phyloP scores from a whole-genome alignment of 192 early-diverging fungal species.

The Linnemannia hyalina region DNA sequence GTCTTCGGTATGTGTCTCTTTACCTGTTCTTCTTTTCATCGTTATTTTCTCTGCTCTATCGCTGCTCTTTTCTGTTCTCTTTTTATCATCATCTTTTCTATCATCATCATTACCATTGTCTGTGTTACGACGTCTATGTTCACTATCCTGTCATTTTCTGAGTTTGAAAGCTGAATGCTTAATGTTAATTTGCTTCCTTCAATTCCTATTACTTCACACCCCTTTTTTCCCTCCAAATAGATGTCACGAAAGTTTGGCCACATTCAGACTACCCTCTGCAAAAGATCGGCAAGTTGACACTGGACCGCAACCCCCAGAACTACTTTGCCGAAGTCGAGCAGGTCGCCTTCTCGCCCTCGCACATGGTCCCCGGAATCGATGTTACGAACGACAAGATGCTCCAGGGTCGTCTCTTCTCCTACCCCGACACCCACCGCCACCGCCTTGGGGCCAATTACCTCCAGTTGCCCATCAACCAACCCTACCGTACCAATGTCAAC shows the following conservation, averaged over 20 bases:
- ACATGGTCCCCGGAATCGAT: slow-evolving; percentile 87
- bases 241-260: slow-evolving; percentile 88
- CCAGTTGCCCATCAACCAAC: slow-evolving; percentile 88
- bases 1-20: slow-evolving; percentile 59
- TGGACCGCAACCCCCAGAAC: slow-evolving; percentile 88
- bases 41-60: not conserved
- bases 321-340: slow-evolving; percentile 92
- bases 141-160: not conserved
- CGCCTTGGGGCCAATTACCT: slow-evolving; percentile 85
- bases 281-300: slow-evolving; percentile 80
- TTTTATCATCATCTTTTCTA: not conserved
- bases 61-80: not conserved
- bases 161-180: not conserved
- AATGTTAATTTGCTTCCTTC: not conserved
- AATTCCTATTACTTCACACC: not conserved
- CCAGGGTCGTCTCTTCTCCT: slow-evolving; percentile 88
- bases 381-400: slow-evolving; percentile 84
- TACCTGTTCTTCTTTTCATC: not conserved
- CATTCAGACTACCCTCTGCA: slow-evolving; percentile 84
- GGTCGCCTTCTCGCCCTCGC: slow-evolving; percentile 81
- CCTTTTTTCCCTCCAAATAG: not conserved
- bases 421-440: slow-evolving; percentile 89
- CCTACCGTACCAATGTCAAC: slow-evolving; percentile 64
- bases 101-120: not conserved
- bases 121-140: not conserved